Base-by-base conservation (phyloP, 352 stramenopile species). In the Phytophthora meadii region DNA sequence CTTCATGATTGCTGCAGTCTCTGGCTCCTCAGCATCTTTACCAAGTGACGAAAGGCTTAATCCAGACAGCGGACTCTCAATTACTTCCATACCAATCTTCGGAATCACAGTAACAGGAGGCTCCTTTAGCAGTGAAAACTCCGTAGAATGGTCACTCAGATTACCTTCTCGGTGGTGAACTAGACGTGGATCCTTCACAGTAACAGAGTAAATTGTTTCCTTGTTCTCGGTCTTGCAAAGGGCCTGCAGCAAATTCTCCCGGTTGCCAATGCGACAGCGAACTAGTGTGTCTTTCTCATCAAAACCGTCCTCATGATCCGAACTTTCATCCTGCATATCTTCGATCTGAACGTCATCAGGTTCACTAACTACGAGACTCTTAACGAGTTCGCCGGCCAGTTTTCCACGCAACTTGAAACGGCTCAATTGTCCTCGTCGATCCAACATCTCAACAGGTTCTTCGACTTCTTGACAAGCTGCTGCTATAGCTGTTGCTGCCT, bases 351-450 rank as follows among this genome's bases (percentile, higher is more conserved):
- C n/a, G 4, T 47, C 42, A 46, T 34, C 15, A 40, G 11, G 19
- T 19, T 24, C 54, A 40, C 11, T n/a, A 19, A 36, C 30, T 42
- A 86, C 27, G 46, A 88, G 46, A 15, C 42, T 54, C 4, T 52
- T 48, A 1, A 90, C 5, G 12, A 93, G 51, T 32, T 69, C 65
- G 30, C 84, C 61, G 1, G 77, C 73, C 5, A 64, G 34, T 68
- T 74, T 77, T n/a, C 86, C 86, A 32, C 86, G 84, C 22, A 94
- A 56, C 56, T 89, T 80, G 14, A 94, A 74, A 0, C 84, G 77
- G 41, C 77, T 80, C 9, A 94, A 28, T 19, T 91, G 72, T 15
- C 86, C 86, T 10, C 86, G 77, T 44, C 82, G 86, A 72, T 93
- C 86, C 4, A 80, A 54, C 25, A 94, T 84, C 56, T 91, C 71